Evolutionary conservation across 164 flowering plant genomes (phyloP).

Genomic region (Santalum album): DNA sequence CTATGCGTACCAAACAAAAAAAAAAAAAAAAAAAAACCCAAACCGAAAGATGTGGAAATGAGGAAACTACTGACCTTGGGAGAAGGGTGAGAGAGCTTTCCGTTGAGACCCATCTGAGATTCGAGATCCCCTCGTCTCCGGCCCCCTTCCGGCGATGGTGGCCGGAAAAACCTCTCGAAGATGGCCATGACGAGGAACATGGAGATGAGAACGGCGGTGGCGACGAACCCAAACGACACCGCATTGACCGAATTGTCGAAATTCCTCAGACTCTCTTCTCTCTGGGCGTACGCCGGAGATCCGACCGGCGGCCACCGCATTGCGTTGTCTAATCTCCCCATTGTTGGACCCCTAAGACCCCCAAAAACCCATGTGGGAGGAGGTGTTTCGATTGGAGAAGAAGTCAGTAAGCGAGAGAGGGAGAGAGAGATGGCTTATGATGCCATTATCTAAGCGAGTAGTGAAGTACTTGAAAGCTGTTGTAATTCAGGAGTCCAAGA

Average conservation of each 20-base stretch:
- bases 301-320: neutral
- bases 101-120: neutral
- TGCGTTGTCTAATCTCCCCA: neutral
- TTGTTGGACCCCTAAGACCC: neutral
- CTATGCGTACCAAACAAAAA: neutral
- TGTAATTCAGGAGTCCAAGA: no score
- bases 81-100: neutral
- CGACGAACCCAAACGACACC: neutral
- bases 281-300: neutral
- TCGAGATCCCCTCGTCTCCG: neutral
- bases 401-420: neutral
- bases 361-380: neutral
- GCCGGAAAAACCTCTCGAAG: neutral
- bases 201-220: slow-evolving; percentile 2
- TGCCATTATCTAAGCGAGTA: no score
- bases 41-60: neutral
- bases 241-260: neutral
- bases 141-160: neutral
- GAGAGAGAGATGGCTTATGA: neutral
- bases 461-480: no score
- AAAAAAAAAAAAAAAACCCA: neutral
- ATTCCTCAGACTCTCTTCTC: neutral
- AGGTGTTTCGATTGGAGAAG: neutral
- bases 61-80: neutral
- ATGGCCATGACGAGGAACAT: slow-evolving; percentile 5